Evolutionary conservation across 768 basidiomycete species (phyloP), one percentile per base, ranked within the genome.

Genomic region (Naganishia antarctica): DNA sequence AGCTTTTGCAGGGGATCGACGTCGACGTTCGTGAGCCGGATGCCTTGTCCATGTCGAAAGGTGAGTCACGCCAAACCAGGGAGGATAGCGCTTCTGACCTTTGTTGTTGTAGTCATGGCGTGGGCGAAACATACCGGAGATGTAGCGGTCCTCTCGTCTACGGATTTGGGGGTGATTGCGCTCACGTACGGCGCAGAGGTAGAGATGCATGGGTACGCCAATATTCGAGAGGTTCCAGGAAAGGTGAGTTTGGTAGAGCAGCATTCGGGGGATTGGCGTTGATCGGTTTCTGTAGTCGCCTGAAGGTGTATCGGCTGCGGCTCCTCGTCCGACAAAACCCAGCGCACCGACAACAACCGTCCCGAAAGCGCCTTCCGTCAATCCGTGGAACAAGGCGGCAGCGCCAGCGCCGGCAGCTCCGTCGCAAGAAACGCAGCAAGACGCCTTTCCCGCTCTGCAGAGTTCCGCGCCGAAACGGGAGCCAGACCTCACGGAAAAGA

Each of bases 101-200:
- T n/a, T n/a, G n/a, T n/a, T n/a, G n/a, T n/a, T n/a, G n/a, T 34
- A 97, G 96, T 94, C 4, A 89, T 88, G 61, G 87, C 87, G 66
- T 87, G 86, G 78, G 90, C 96, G 3, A 94, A 91, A 81, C 90
- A 90, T 81, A 94, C 94, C 0, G 96, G 96, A 74, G 96, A 99
- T 78, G 93, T 91, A 74, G 81, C 89, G 45, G 93, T 91, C 49
- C 82, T 99, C 41, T 96, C 91, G 15, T 84, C 87, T 76, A 83
- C 92, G 15, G 96, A 99, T 85, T 76, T 99, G 44, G 87, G 88
- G 70, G 86, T 98, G 40, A 79, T 98, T 53, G 94, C 96, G 0
- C 80, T 99, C 70, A 91, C 92, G 6, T 86, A 89, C 73, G 82
- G 86, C 25, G 79, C 94, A 61, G 62, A 63, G 16, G 62, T 43